Evolutionary conservation across 2,329 filamentous ascomycete genomes (phyloP), one percentile per base, ranked within the genome.

Genomic region (Phialophora macrospora): DNA sequence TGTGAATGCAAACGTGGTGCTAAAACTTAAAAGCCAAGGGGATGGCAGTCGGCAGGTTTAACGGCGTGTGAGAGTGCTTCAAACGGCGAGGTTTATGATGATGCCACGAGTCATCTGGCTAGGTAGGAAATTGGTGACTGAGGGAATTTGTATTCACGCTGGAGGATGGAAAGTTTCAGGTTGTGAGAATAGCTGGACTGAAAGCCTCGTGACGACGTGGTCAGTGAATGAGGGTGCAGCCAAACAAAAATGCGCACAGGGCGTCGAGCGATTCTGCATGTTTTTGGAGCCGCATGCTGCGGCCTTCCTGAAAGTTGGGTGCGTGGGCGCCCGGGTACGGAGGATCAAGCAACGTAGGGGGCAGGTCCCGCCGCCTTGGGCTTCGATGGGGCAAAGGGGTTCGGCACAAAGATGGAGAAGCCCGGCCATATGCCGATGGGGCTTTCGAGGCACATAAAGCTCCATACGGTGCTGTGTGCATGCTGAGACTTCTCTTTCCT

Each of bases 1-100:
- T 28, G n/a, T 59, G 34, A 56, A 52, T 41, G 58, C n/a, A 17
- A 60, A 60, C 20, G 58, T 60, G 24, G 44, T n/a, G 26, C 28
- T 55, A 34, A 8, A 55, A 30, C 20, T 3, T 12, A 4, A 30
- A 32, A 34, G 28, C 3, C 52, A 11, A 55, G 28, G 12, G 24
- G 24, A 11, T 28, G 48, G 20, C 9, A 28, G 24, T 51, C 22
- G 24, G 24, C 12, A 28, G 9, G 6, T 51, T 41, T 17, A 44
- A 20, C 12, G 46, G 24, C 20, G 24, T 49, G 17, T 24, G 17
- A 12, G 46, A 26, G 46, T 26, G 20, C 20, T 22, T 49, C 12
- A 49, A 26, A 51, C 14, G 22, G 22, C 22, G 5, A 51, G 8
- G 20, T 26, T 20, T 51, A 5, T 44, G 48, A 3, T 51, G 48